Evolutionary conservation across 768 basidiomycete genomes (phyloP), one percentile per base, ranked within the genome.

Genomic region (Trametes cingulata): DNA sequence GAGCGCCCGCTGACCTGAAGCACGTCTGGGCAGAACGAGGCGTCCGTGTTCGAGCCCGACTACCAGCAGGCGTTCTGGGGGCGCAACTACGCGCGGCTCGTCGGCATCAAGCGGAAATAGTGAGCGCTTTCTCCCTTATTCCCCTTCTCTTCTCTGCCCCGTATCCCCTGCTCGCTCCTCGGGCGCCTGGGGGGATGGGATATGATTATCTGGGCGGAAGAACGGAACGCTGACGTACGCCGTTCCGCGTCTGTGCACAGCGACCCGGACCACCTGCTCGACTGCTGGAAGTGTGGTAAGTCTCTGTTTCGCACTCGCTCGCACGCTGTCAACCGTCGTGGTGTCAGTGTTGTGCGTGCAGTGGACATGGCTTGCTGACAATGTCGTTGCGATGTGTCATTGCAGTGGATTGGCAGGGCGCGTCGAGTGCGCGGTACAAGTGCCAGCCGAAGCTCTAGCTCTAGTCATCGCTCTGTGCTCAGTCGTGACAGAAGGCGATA

Each of bases 241-340:
- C 14, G 24, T 42, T 37, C 24, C 7, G 9, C 24, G 24, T 19
- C 7, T n/a, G 5, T 27, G 3, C n/a, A 1, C 27, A 56, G 54
- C 35, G 54, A 56, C 29, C 54, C 54, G 29, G 54, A 56, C 36
- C 54, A 56, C 36, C 33, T 56, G 46, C 42, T 56, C 1, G 54
- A 56, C 20, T 56, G 54, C 42, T 56, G 54, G 54, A 45, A 56
- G 27, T 56, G 54, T 17, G 54, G 54, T 56, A 36, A 24, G 54
- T 55, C n/a, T 43, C 8, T 43, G 42, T 19, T 41, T 6, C 5
- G 40, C 19, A 15, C 20, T 43, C 19, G 8, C 3, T 15, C 19
- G 17, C 40, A n/a, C 40, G 6, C 6, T n/a, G 17, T 10, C 6
- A 17, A 10, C 6, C 40, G 8, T 6, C 6, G 14, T 41, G 40